A percentile compares a stretch with the other conserved stretches of the same genome.
Evolutionary conservation across 2,329 filamentous ascomycete genomes (phyloP).

Genomic region (Magnaporthiopsis poae): DNA sequence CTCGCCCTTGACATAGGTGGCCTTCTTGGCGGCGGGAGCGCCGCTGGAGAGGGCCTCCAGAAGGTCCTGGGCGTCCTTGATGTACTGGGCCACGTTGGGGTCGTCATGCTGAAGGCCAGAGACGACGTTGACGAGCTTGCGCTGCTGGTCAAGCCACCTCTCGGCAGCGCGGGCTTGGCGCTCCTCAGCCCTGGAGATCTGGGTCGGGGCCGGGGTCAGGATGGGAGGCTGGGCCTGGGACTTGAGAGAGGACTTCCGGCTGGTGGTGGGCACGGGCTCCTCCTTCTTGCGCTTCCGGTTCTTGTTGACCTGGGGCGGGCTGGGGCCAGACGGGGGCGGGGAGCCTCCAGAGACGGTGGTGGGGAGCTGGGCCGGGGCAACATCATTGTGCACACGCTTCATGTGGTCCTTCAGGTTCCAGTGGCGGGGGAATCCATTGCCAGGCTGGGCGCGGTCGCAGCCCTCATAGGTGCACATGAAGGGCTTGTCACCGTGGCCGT

Average conservation of each 20-base stretch:
- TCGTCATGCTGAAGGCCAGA: constrained; percentile 41
- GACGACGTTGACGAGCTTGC: constrained; percentile 51
- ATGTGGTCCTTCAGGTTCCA: constrained; percentile 98
- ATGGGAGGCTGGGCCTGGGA: constrained; percentile 13
- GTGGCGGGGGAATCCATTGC: constrained; percentile 84
- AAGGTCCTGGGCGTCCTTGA: constrained; percentile 41
- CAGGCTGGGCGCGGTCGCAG: constrained; percentile 71
- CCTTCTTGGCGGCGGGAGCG: neutral
- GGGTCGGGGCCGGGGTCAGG: constrained; percentile 20
- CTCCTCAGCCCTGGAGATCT: constrained; percentile 20
- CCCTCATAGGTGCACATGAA: constrained; percentile 80
- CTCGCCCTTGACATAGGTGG: neutral
- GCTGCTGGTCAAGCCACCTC: constrained; percentile 54
- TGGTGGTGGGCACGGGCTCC: constrained; percentile 27
- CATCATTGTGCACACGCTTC: constrained; percentile 76
- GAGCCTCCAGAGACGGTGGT: neutral
- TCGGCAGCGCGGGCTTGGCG: constrained; percentile 33
- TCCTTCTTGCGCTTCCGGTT: constrained; percentile 43
- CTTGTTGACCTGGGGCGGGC: constrained; percentile 2
- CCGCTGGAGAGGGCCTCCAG: constrained; percentile 39
- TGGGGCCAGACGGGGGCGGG: neutral
- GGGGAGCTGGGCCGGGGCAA: neutral
- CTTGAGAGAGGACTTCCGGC: constrained; percentile 40
- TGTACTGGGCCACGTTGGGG: constrained; percentile 42
- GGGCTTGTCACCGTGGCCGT: constrained; percentile 86